Evolutionary conservation across 495 filamentous ascomycete species (phyloP).

Genomic region (Cetradonia linearis): DNA sequence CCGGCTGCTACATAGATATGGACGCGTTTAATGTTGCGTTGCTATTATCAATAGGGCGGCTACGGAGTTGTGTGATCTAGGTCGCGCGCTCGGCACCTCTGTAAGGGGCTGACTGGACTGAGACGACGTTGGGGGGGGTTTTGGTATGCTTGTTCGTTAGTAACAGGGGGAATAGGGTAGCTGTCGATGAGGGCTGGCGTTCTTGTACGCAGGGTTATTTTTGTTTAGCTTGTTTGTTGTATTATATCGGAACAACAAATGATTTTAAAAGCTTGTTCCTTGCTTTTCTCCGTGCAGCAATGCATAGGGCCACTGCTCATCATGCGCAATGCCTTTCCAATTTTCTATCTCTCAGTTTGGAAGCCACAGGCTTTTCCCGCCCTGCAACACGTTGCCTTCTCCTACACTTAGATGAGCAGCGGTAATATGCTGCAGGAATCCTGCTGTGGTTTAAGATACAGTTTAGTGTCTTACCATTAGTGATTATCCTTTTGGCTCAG

Average conservation of each 20-base stretch:
- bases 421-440: too few relatives aligned
- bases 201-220: conserved; percentile 2
- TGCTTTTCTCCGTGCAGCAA: too few relatives aligned
- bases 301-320: too few relatives aligned
- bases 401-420: too few relatives aligned
- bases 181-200: conserved; percentile 1
- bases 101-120: too few relatives aligned
- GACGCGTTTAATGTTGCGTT: background rate
- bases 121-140: background rate
- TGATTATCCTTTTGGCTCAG: too few relatives aligned
- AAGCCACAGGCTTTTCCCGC: too few relatives aligned
- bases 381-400: too few relatives aligned
- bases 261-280: background rate
- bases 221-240: background rate
- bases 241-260: background rate
- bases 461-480: too few relatives aligned
- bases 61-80: conserved; percentile 8
- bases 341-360: too few relatives aligned
- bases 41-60: background rate
- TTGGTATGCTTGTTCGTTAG: background rate
- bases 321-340: too few relatives aligned
- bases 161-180: conserved; percentile 1
- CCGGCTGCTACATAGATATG: conserved; percentile 1
- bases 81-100: conserved; percentile 9
- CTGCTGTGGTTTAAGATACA: too few relatives aligned